Base-by-base conservation (phyloP, 768 basidiomycete genomes). In the Phlebiopsis flavidoalba region DNA sequence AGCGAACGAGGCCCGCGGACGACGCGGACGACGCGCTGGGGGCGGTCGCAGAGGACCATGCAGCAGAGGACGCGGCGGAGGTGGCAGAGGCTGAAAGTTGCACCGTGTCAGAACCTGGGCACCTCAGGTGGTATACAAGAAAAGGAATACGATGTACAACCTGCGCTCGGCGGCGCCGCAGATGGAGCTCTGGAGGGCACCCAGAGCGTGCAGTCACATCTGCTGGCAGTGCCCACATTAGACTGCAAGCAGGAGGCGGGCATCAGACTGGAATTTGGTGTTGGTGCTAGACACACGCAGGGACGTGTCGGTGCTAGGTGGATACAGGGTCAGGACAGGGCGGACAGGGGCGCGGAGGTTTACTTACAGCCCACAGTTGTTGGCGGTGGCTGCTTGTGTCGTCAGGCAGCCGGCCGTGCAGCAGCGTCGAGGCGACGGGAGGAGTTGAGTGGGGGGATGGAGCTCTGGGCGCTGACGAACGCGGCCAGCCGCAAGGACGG, bases 221-320 rank as follows among this genome's bases (percentile, higher is more conserved):
- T 0, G 57, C 53, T 0, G n/a, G 69, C 0, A 0, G 74, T 66
- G 61, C n/a, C n/a, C 80, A 82, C 45, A 65, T 72, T n/a, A 0
- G 62, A n/a, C 21, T 31, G 1, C 21, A 82, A 69, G 64, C 80
- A 82, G 6, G 31, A 0, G 0, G 1, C 8, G 2, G n/a, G 75
- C 75, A 1, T 68, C 67, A 3, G 1, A 0, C 59, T 80, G 78
- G 77, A 78, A 82, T 1, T 60, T 48, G 0, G 55, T 10, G 53
- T 71, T 76, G 2, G 72, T 65, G 69, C n/a, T n/a, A n/a, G n/a
- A n/a, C 80, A 82, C 21, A 78, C 63, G 55, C 80, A 82, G 0
- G n/a, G 59, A 0, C n/a, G 76, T 0, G 65, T 81, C 66, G 12
- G 76, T 66, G 66, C 81, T 81, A 48, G n/a, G 33, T 51, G 36